Evolutionary conservation across 192 early-diverging fungal genomes (phyloP), one percentile per base, ranked within the genome.

Genomic region (Diversispora eburnea): DNA sequence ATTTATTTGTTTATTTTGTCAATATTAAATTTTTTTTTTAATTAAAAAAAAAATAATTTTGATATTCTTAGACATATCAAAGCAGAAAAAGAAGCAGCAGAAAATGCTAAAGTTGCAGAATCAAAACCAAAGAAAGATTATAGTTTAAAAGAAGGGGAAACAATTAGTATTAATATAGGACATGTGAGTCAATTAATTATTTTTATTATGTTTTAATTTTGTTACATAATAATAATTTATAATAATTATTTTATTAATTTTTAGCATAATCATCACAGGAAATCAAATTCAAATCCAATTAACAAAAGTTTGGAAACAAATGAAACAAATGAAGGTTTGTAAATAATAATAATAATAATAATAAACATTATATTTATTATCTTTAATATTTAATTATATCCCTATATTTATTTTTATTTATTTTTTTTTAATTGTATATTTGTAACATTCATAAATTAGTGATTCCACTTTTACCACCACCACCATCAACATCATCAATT

Each of bases 141-240:
- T 76, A 90, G 87, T 65, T 78, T 89, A 49, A 94, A 93, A 70
- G 91, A 89, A 41, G 93, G 92, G 5, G 86, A 93, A 73, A 94
- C 87, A 5, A 89, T 94, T 67, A 90, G 79, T 45, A 89, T 93
- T 61, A 87, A 82, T 15, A 84, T 94, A 72, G 91, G 91, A 8
- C 84, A 83, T 10, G 85, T 89, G 62, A 55, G 47, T n/a, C 62
- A 10, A 51, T 52, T 8, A 41, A n/a, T n/a, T n/a, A n/a, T n/a
- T 68, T 54, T 8, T 8, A 51, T 69, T 19, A 51, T 10, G 0
- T 52, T 67, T 67, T 67, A 10, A n/a, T n/a, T 22, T 25, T 22
- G 3, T 25, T 9, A 4, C 25, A 5, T 22, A 59, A 59, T 3
- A 25, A 59, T 10, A 17, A 12, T 59, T 3, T 8, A 59, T 10